Evolutionary conservation across 805 yeast species (phyloP).

Genomic region (Hanseniaspora valbyensis): DNA sequence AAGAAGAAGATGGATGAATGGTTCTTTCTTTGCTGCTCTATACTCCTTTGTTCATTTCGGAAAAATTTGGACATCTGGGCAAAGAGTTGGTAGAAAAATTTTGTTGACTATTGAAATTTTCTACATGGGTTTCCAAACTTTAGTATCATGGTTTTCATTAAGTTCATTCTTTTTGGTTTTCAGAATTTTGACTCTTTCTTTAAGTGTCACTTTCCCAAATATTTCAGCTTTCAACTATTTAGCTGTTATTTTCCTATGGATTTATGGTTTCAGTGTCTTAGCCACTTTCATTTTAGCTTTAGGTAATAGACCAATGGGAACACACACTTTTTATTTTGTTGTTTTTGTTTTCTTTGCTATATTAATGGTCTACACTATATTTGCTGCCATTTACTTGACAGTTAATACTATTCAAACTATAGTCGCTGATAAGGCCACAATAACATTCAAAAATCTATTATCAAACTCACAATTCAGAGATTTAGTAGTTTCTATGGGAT

Average conservation of each 20-base stretch:
- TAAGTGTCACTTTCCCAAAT: constrained; percentile 43
- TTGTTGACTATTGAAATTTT: constrained; percentile 65
- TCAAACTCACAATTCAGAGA: constrained; percentile 69
- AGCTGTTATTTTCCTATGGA: constrained; percentile 72
- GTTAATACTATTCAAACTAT: constrained; percentile 55
- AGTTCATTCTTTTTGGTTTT: constrained; percentile 86
- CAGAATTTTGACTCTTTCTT: constrained; percentile 69
- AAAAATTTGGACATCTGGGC: constrained; percentile 69
- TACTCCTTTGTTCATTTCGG: constrained; percentile 72
- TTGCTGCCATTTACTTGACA: constrained; percentile 74
- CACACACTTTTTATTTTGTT: constrained; percentile 61
- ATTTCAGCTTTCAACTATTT: constrained; percentile 67
- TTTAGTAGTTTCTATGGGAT: constrained; percentile 68
- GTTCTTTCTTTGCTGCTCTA: constrained; percentile 88
- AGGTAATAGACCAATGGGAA: constrained; percentile 91
- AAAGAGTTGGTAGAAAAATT: constrained; percentile 54
- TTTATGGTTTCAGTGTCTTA: constrained; percentile 67
- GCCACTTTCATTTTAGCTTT: constrained; percentile 81
- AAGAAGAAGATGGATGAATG: constrained; percentile 93
- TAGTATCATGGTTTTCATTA: constrained; percentile 86
- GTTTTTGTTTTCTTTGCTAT: constrained; percentile 75
- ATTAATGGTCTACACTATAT: constrained; percentile 77
- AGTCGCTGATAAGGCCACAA: constrained; percentile 24
- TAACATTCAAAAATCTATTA: constrained; percentile 40
- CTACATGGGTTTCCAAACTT: constrained; percentile 61